These are phyloP conservation scores for Cladophialophora exuberans DNA, from an alignment of 2,329 filamentous ascomycete genomes.

Conservation along the genomic window DNA sequence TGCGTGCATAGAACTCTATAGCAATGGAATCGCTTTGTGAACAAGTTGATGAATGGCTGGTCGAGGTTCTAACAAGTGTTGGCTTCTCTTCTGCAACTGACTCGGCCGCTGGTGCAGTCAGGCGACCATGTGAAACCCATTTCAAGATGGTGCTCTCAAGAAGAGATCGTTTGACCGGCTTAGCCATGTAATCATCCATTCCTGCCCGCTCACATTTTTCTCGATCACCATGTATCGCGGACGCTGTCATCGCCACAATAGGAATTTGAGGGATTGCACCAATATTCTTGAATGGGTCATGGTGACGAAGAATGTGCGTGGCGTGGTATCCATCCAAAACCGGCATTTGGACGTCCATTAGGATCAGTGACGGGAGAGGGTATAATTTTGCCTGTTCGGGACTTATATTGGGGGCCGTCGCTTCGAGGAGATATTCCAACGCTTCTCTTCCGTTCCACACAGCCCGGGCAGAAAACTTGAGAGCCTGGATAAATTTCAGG, in stretches of 20 bases:
- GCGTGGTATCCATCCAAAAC: constrained; percentile 78
- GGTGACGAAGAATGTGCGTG: constrained; percentile 72
- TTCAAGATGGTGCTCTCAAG: constrained; percentile 73
- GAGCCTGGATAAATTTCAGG: constrained; percentile 71
- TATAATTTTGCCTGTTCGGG: constrained; percentile 45
- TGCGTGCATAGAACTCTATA: constrained; percentile 22
- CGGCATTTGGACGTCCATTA: constrained; percentile 79
- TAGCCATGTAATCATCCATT: constrained; percentile 77
- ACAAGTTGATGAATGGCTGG: constrained; percentile 32
- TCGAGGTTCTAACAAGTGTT: constrained; percentile 12
- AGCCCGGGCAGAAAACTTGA: constrained; percentile 71
- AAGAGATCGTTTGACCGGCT: constrained; percentile 70
- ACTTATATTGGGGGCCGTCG: constrained; percentile 45
- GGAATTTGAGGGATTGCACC: constrained; percentile 63
- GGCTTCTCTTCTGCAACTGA: constrained; percentile 6
- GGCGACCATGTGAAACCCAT: constrained; percentile 54
- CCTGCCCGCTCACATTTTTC: constrained; percentile 74
- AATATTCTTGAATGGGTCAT: constrained; percentile 64
- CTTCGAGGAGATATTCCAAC: constrained; percentile 67
- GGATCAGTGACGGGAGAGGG: constrained; percentile 70
- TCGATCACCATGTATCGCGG: constrained; percentile 74
- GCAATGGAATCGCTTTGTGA: constrained; percentile 27
- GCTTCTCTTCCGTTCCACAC: constrained; percentile 81
- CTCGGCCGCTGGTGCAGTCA: background rate
- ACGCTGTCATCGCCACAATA: constrained; percentile 81